phyloP scores from a whole-genome alignment of 768 basidiomycete species.

The Trametes villosa region DNA sequence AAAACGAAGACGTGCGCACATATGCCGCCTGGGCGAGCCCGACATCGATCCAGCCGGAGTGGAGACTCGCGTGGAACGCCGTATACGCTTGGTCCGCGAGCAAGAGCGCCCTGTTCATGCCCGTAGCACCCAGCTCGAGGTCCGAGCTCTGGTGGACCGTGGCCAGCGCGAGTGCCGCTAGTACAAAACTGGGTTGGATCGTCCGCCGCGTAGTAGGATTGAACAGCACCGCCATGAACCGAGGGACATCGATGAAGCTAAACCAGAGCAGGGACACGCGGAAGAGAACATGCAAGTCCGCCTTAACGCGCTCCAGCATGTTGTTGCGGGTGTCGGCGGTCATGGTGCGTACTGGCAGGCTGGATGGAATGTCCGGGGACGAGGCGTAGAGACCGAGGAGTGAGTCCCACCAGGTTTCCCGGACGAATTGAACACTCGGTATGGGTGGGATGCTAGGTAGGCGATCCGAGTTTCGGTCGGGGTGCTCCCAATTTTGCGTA shows the following conservation, averaged over 20 bases:
- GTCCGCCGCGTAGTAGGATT: constrained; percentile 53
- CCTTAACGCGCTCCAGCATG: constrained; percentile 47
- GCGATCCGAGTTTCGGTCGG: background rate
- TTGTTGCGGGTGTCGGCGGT: constrained; percentile 44
- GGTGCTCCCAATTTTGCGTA: too few species aligned
- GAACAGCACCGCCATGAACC: constrained; percentile 61
- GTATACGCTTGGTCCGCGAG: constrained; percentile 71
- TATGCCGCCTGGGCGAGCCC: constrained; percentile 75
- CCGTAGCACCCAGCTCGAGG: constrained; percentile 47
- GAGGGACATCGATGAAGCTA: constrained; percentile 72
- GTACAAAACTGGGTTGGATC: constrained; percentile 70
- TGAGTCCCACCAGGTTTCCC: constrained; percentile 81
- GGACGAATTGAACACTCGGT: constrained; percentile 67
- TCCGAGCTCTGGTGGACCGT: constrained; percentile 73
- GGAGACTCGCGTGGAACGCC: constrained; percentile 70
- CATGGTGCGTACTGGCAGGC: background rate
- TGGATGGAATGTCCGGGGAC: constrained; percentile 35
- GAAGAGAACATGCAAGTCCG: constrained; percentile 68
- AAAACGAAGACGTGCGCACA: constrained; percentile 26
- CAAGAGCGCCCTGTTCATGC: constrained; percentile 58
- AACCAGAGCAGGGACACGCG: constrained; percentile 69
- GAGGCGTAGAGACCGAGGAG: constrained; percentile 56
- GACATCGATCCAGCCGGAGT: constrained; percentile 72
- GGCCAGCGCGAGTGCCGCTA: constrained; percentile 63
- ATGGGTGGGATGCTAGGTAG: constrained; percentile 35